Percentiles rank a stretch among this genome's conserved stretches.
phyloP scores from a whole-genome alignment of 768 basidiomycete genomes.

The Clitopilus hobsonii region DNA sequence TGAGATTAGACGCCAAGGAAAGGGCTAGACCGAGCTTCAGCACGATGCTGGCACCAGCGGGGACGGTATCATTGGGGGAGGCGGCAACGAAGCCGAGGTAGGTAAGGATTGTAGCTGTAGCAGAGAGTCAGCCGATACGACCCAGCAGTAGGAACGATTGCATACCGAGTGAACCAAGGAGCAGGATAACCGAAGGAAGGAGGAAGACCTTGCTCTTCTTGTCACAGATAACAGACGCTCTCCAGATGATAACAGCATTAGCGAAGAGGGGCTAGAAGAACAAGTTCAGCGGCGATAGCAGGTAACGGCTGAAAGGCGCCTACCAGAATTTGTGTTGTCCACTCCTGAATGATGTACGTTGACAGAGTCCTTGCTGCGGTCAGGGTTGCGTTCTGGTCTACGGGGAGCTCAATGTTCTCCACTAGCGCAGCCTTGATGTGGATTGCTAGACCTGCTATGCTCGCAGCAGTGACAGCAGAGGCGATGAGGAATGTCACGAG shows the following conservation, averaged over 20 bases:
- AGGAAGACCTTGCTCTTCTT: not conserved
- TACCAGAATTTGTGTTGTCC: not conserved
- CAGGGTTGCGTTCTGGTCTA: not conserved
- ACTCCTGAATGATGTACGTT: not conserved
- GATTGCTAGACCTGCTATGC: not conserved
- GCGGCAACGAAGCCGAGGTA: not conserved
- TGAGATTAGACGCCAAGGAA: not conserved
- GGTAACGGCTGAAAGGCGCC: not conserved
- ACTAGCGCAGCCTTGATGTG: not conserved
- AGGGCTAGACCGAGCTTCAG: not conserved
- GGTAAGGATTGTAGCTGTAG: not conserved
- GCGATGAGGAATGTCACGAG: not conserved
- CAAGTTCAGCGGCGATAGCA: not conserved
- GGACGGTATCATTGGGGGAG: not conserved
- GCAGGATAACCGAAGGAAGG: not conserved
- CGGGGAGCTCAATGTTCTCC: not conserved
- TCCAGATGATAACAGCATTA: not conserved
- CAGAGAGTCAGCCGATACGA: not conserved
- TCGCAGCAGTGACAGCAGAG: not conserved
- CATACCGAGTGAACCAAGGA: not conserved
- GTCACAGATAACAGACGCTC: not conserved
- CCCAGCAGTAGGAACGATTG: not conserved
- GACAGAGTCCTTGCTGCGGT: not conserved
- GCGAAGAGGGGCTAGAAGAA: not conserved
- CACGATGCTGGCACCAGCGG: not conserved